Evolutionary conservation across 208 protist genomes (phyloP).

Genomic region (Leishmania mexicana): DNA sequence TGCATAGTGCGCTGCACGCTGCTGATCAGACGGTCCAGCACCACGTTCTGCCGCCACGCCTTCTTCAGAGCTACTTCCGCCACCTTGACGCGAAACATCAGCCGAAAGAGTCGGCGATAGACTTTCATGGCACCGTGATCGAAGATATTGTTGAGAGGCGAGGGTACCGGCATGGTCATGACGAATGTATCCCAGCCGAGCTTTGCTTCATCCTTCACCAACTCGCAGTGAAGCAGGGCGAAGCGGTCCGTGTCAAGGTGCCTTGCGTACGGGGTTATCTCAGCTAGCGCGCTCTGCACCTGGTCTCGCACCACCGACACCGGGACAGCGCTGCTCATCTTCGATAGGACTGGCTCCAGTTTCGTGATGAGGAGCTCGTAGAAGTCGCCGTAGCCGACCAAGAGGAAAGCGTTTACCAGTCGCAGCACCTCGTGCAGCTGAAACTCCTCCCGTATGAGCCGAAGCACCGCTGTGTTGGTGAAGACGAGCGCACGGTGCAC

Average conservation of each 20-base stretch:
- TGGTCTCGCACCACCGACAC: conserved; percentile 60
- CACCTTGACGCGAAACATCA: conserved; percentile 74
- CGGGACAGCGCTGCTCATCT: conserved; percentile 52
- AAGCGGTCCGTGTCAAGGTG: conserved; percentile 63
- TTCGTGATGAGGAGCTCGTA: conserved; percentile 64
- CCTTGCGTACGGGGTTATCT: conserved; percentile 51
- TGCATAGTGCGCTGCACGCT: conserved; percentile 37
- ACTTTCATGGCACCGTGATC: conserved; percentile 56
- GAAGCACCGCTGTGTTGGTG: conserved; percentile 64
- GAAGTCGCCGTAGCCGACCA: conserved; percentile 73
- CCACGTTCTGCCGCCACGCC: conserved; percentile 63
- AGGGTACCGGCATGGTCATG: conserved; percentile 58
- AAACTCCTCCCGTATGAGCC: conserved; percentile 54
- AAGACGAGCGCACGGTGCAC: conserved; percentile 42
- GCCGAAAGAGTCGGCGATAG: conserved; percentile 62
- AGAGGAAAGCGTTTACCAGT: conserved; percentile 65
- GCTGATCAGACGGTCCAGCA: conserved; percentile 60
- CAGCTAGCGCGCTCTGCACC: conserved; percentile 51
- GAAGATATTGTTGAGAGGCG: conserved; percentile 75
- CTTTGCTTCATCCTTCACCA: conserved; percentile 64
- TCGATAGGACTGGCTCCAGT: conserved; percentile 53
- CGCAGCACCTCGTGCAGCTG: conserved; percentile 55
- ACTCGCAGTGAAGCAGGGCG: conserved; percentile 52
- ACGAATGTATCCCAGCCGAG: conserved; percentile 73
- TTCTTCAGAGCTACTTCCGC: conserved; percentile 69